Conservation (phyloP, 192 early-diverging fungal species). For the Coemansia sp. region DNA sequence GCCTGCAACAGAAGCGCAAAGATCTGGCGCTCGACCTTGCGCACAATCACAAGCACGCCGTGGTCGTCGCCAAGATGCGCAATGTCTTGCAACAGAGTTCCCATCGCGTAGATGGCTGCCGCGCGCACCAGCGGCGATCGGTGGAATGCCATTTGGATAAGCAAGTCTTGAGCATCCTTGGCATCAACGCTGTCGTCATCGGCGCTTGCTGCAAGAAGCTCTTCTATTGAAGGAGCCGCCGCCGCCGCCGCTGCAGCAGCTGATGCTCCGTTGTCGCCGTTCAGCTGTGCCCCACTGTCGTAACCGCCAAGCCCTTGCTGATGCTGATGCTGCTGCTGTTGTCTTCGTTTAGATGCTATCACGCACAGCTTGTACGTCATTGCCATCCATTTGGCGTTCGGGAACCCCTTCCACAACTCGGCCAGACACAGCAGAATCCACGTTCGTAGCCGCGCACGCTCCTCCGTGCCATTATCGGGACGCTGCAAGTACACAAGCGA, state of each 20-base stretch:
- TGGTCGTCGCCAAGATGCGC: slow-evolving; percentile 61
- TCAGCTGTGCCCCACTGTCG: not conserved
- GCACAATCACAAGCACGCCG: slow-evolving; percentile 72
- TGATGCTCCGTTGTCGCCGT: not conserved
- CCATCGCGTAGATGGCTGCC: slow-evolving; percentile 80
- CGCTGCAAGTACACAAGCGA: slow-evolving; percentile 54
- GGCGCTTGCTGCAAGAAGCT: slow-evolving; percentile 47
- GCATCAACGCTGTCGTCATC: slow-evolving; percentile 48
- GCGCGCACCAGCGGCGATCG: slow-evolving; percentile 78
- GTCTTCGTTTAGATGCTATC: slow-evolving; percentile 63
- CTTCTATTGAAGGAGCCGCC: slow-evolving; percentile 29
- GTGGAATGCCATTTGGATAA: slow-evolving; percentile 48
- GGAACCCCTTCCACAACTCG: slow-evolving; percentile 80
- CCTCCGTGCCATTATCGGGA: slow-evolving; percentile 50
- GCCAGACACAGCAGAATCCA: slow-evolving; percentile 89
- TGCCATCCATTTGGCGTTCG: slow-evolving; percentile 61
- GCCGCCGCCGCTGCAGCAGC: not conserved
- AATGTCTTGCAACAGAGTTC: slow-evolving; percentile 66
- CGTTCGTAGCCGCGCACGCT: slow-evolving; percentile 66
- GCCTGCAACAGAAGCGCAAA: slow-evolving; percentile 60
- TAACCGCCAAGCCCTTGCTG: not conserved
- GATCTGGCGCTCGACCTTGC: slow-evolving; percentile 69
- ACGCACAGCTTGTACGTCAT: slow-evolving; percentile 64
- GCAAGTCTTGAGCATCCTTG: slow-evolving; percentile 44
- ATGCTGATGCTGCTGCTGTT: slow-evolving; percentile 27